Conservation (phyloP, 495 filamentous ascomycete genomes). For the Daldinia bambusicola region DNA sequence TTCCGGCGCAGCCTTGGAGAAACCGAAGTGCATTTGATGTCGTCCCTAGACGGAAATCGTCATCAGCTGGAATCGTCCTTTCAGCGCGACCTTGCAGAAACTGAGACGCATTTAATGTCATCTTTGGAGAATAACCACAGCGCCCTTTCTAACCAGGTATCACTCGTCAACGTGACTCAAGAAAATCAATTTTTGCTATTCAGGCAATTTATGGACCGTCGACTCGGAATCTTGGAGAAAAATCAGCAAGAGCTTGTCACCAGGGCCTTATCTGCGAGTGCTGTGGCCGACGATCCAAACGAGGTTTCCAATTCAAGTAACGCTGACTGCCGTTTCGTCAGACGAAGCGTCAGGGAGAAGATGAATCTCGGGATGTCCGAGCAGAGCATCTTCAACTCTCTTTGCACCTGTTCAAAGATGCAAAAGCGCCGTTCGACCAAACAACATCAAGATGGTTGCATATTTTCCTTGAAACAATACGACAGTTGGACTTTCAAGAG, state of each 20-base stretch:
- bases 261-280: not conserved
- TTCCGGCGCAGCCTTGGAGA: not conserved
- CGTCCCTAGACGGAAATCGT: not conserved
- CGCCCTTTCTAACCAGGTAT: not conserved
- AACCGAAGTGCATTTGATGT: not conserved
- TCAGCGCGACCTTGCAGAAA: not conserved
- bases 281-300: not conserved
- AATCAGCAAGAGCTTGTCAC: not conserved
- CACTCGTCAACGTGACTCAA: not conserved
- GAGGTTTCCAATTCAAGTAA: not conserved
- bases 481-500: conserved; percentile 5
- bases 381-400: not conserved
- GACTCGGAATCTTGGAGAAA: not conserved
- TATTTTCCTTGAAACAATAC: conserved; percentile 12
- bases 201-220: conserved; percentile 3
- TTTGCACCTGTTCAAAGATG: conserved; percentile 11
- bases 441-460: conserved; percentile 12
- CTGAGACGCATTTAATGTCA: not conserved
- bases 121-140: not conserved
- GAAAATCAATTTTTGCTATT: conserved; percentile 6
- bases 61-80: not conserved
- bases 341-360: not conserved
- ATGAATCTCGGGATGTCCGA: not conserved
- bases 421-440: not conserved
- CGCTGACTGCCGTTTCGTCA: not conserved